These are phyloP conservation scores for Syzygium grande DNA, from an alignment of 345 rosid genomes.

Conservation along the genomic window DNA sequence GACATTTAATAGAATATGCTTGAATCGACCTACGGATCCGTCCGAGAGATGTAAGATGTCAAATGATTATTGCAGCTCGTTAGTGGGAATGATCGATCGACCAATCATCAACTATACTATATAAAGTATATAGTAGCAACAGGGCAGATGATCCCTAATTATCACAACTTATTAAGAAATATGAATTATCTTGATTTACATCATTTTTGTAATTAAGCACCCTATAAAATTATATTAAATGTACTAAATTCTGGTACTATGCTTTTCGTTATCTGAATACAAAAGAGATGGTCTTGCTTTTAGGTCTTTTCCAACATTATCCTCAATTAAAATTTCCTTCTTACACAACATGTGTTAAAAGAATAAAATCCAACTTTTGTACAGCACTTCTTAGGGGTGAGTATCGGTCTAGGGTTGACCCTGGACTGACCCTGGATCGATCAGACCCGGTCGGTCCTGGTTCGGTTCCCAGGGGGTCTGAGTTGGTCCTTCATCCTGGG, in stretches of 20 bases:
- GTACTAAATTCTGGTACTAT: background rate
- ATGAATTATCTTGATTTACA: background rate
- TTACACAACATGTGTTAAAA: background rate
- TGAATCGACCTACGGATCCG: accelerated
- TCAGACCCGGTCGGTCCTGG: too few relatives aligned
- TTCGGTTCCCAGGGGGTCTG: too few relatives aligned
- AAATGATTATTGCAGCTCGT: background rate
- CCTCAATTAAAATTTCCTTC: background rate
- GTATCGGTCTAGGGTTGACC: too few relatives aligned
- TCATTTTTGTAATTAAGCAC: background rate
- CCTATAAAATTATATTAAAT: background rate
- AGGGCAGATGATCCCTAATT: background rate
- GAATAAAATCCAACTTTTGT: background rate
- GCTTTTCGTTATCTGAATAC: background rate
- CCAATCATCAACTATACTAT: background rate
- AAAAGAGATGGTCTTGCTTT: background rate
- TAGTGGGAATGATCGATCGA: background rate
- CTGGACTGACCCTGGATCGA: too few relatives aligned
- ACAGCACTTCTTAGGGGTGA: background rate
- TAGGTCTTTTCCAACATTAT: background rate
- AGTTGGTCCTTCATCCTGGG: too few relatives aligned
- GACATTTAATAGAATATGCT: background rate
- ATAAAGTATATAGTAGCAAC: background rate
- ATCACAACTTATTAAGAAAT: background rate
- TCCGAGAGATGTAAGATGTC: background rate